phyloP scores from a whole-genome alignment of 2,329 filamentous ascomycete genomes.

The Sarocladium strictum region DNA sequence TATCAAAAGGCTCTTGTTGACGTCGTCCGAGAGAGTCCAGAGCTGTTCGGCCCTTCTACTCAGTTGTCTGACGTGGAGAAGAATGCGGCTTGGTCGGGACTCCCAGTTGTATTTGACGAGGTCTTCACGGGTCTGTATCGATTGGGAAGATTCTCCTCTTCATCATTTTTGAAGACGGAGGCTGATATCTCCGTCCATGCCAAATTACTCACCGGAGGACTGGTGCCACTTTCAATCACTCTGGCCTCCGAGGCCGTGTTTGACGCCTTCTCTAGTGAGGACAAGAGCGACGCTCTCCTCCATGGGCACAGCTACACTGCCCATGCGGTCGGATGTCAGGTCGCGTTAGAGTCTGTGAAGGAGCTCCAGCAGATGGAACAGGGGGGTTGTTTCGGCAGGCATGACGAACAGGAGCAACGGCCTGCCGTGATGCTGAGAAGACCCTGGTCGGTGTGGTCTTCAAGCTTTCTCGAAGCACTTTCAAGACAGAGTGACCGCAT shows the following conservation, averaged over 20 bases:
- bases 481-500: conserved; percentile 50
- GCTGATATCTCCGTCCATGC: conserved; percentile 77
- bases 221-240: conserved; percentile 72
- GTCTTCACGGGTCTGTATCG: conserved; percentile 84
- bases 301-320: conserved; percentile 88
- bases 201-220: conserved; percentile 75
- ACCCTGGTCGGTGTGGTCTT: conserved; percentile 67
- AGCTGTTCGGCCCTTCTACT: conserved; percentile 41
- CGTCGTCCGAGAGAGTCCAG: conserved; percentile 54
- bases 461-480: conserved; percentile 49
- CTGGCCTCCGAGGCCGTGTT: conserved; percentile 71
- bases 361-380: conserved; percentile 54
- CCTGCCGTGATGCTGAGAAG: too few relatives aligned
- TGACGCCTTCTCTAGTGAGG: conserved; percentile 59
- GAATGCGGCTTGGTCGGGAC: conserved; percentile 55
- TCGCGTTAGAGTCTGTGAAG: conserved; percentile 62
- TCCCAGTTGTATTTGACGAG: conserved; percentile 79
- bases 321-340: conserved; percentile 73
- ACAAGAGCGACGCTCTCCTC: conserved; percentile 73
- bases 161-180: conserved; percentile 61
- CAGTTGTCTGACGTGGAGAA: neutral
- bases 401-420: too few relatives aligned
- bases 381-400: conserved; percentile 51
- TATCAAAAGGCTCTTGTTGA: conserved; percentile 70
- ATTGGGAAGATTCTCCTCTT: conserved; percentile 64